Base-by-base conservation (phyloP, 768 basidiomycete species). In the Boletus fagicola region DNA sequence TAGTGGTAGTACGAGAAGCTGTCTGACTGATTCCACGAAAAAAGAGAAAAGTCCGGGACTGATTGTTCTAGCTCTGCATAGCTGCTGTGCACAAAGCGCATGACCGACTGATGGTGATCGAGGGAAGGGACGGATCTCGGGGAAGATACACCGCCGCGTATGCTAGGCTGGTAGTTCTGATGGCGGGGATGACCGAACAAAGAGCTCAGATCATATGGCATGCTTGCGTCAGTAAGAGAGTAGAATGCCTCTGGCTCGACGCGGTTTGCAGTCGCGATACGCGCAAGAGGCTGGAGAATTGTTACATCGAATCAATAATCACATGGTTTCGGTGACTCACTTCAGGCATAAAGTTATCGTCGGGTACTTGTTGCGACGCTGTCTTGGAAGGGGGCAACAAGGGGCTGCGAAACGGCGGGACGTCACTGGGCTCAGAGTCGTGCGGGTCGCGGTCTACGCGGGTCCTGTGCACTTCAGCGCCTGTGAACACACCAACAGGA, bases 351-450 rank as follows among this genome's bases (percentile, higher is more conserved):
- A 20, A 5, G 38, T 11, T 16, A 20, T 16, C n/a, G 30, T 56
- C 57, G 9, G 43, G 33, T 2, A 39, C 20, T 10, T 43, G 54
- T 39, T 54, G 53, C 0, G 48, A 30, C 33, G 47, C 8, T 18
- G 31, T 49, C 49, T 48, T 28, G 28, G 52, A 24, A 2, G 72
- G 70, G 4, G 74, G 74, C 8, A 75, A 40, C 51, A 74, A 54
- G 8, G 73, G 67, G 49, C 68, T 68, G 48, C 58, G 68, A 57
- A 72, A 72, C 2, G 66, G 68, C 0, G 59, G 60, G 8, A 71
- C 59, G 53, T 59, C 48, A 1, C 40, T 26, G 31, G 42, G 20
- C n/a, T 54, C 51, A 7, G 56, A 31, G 9, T 38, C 57, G 28
- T 40, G 22, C 4, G 18, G 9, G 49, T 56, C 51, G 12, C 35